Evolutionary conservation across 2,329 filamentous ascomycete species (phyloP).

Genomic region (Aspergillus sp.): DNA sequence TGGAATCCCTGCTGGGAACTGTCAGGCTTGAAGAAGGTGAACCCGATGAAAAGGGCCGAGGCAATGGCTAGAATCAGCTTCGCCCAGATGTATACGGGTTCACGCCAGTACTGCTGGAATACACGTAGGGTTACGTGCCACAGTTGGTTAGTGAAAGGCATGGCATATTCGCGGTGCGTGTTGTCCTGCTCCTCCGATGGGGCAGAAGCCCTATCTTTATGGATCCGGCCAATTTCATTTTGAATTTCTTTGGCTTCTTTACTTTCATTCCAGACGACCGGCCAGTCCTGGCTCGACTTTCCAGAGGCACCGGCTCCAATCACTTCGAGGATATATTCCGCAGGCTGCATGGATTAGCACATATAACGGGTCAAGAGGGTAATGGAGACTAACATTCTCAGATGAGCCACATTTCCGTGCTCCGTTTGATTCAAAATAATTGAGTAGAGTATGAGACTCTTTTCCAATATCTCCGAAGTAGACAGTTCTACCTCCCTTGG

Average conservation of each 20-base stretch:
- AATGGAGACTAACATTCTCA: slow-evolving; percentile 52
- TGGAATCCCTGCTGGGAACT: slow-evolving; percentile 75
- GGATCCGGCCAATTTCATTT: slow-evolving; percentile 58
- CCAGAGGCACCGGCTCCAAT: slow-evolving; percentile 63
- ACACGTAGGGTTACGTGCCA: slow-evolving; percentile 68
- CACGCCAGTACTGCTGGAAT: slow-evolving; percentile 88
- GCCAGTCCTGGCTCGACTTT: slow-evolving; percentile 66
- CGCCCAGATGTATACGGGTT: slow-evolving; percentile 80
- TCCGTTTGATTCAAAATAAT: slow-evolving; percentile 65
- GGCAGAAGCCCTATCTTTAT: slow-evolving; percentile 46
- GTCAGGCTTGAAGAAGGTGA: slow-evolving; percentile 72
- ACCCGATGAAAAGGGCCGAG: slow-evolving; percentile 72
- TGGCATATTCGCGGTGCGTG: slow-evolving; percentile 71
- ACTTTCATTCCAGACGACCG: slow-evolving; percentile 59
- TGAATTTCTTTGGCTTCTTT: slow-evolving; percentile 57
- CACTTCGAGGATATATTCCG: slow-evolving; percentile 68
- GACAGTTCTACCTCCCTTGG: slow-evolving; percentile 63
- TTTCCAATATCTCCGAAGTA: slow-evolving; percentile 67
- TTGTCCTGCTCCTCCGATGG: slow-evolving; percentile 44
- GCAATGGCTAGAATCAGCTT: slow-evolving; percentile 69
- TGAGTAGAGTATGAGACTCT: slow-evolving; percentile 55
- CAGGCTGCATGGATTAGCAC: slow-evolving; percentile 48
- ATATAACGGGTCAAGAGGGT: not conserved
- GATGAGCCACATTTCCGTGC: slow-evolving; percentile 58
- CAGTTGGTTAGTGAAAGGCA: slow-evolving; percentile 67